These are phyloP conservation scores for Fragosphaeria purpurea DNA, from an alignment of 2,329 filamentous ascomycete genomes.

Conservation along the genomic window DNA sequence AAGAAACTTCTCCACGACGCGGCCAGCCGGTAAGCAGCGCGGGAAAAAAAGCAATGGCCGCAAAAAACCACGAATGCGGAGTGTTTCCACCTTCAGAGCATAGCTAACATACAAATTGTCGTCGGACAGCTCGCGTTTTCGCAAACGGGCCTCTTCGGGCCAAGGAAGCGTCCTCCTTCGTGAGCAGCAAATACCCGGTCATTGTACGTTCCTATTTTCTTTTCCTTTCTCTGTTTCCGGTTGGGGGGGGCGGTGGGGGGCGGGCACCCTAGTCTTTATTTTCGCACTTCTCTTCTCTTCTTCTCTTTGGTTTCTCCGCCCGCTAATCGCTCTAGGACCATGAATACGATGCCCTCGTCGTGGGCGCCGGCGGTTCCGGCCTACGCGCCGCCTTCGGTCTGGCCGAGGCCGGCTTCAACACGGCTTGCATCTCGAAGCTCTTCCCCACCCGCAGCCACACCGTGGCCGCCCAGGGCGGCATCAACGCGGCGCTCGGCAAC, in stretches of 20 bases:
- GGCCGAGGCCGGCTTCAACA: slow-evolving; percentile 82
- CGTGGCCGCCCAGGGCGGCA: slow-evolving; percentile 72
- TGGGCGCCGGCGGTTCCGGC: slow-evolving; percentile 73
- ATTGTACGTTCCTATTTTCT: slow-evolving; percentile 51
- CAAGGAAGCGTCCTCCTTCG: slow-evolving; percentile 81
- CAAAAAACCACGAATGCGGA: too few relatives aligned
- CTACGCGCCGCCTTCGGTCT: slow-evolving; percentile 77
- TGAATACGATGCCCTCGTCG: slow-evolving; percentile 96
- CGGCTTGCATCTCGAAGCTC: slow-evolving; percentile 77
- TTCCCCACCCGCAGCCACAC: slow-evolving; percentile 82
- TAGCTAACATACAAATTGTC: not conserved
- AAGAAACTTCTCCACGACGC: slow-evolving; percentile 79
- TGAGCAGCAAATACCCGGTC: slow-evolving; percentile 86
- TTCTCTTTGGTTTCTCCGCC: slow-evolving; percentile 76
- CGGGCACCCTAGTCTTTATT: too few relatives aligned
- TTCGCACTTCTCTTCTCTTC: too few relatives aligned
- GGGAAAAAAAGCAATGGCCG: not conserved
- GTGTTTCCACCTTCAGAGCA: too few relatives aligned
- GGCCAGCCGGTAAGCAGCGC: slow-evolving; percentile 56
- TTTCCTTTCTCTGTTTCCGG: not conserved
- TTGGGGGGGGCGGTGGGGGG: not conserved
- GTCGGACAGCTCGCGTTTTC: slow-evolving; percentile 63
- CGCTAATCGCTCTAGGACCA: slow-evolving; percentile 54
- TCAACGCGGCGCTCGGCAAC: slow-evolving; percentile 83
- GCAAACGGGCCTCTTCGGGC: slow-evolving; percentile 77